A percentile compares a stretch with the other conserved stretches of the same genome.
phyloP scores from a whole-genome alignment of 1,284 basidiomycete genomes.

The Cryptococcus sp. region DNA sequence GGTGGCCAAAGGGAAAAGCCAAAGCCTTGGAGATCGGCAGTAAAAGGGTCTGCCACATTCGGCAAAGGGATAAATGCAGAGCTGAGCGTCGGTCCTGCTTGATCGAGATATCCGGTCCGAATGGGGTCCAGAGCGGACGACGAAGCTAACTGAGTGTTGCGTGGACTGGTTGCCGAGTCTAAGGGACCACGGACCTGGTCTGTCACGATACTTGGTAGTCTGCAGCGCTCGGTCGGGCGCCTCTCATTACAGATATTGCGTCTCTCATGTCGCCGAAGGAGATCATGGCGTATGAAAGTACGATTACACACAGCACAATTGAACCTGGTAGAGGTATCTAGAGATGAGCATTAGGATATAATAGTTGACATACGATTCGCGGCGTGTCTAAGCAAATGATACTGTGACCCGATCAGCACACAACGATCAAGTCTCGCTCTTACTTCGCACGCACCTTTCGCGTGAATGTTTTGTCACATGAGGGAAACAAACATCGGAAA shows the following conservation, averaged over 20 bases:
- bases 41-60: too few relatives aligned
- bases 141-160: not conserved
- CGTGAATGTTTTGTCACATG: too few relatives aligned
- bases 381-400: constrained; percentile 44
- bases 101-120: not conserved
- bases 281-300: constrained; percentile 42
- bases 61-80: not conserved
- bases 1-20: too few relatives aligned
- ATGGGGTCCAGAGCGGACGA: not conserved
- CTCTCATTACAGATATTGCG: constrained; percentile 39
- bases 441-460: too few relatives aligned
- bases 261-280: constrained; percentile 42
- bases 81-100: not conserved
- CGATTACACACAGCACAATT: constrained; percentile 35
- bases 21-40: too few relatives aligned
- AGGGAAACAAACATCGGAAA: too few relatives aligned
- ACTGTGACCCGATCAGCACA: constrained; percentile 18
- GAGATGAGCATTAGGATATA: constrained; percentile 1
- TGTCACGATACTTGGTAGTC: too few relatives aligned
- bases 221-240: too few relatives aligned
- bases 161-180: not conserved
- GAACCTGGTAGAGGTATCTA: constrained; percentile 34
- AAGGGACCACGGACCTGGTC: too few relatives aligned
- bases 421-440: too few relatives aligned
- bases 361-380: constrained; percentile 38